These are phyloP conservation scores for Hymenoscyphus occultus DNA, from an alignment of 2,329 filamentous ascomycete genomes.

Conservation along the genomic window DNA sequence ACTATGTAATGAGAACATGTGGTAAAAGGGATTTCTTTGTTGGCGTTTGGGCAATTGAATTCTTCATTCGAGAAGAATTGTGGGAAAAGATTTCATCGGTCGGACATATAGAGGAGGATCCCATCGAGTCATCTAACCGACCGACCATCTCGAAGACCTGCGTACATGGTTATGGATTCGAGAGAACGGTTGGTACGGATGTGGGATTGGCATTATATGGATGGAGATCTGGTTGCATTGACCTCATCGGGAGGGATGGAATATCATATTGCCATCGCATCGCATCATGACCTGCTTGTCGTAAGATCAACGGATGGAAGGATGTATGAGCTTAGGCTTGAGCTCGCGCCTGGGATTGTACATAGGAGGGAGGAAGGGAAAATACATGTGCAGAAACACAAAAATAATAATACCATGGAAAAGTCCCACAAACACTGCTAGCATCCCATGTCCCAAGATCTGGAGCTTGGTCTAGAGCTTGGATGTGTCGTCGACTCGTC, in stretches of 20 bases:
- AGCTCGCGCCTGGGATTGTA: neutral
- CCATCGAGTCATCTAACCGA: neutral
- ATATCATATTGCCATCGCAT: neutral
- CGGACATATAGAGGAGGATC: neutral
- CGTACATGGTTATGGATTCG: neutral
- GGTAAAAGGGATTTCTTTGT: too few relatives aligned
- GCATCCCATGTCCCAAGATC: neutral
- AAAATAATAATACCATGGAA: neutral
- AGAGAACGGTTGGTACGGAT: neutral
- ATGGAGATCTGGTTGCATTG: slow-evolving; percentile 2
- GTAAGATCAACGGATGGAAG: neutral
- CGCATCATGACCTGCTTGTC: neutral
- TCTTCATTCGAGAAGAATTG: neutral
- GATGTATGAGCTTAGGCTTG: neutral
- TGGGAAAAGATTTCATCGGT: neutral
- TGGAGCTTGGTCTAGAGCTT: neutral
- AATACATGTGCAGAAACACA: neutral
- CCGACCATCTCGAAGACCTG: neutral
- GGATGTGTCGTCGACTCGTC: neutral
- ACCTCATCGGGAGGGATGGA: neutral
- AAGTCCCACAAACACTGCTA: too few relatives aligned
- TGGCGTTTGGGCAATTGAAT: too few relatives aligned
- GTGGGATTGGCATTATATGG: neutral
- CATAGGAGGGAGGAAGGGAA: neutral
- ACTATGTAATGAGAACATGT: too few relatives aligned